A percentile compares a stretch with the other conserved stretches of the same genome.
phyloP scores from a whole-genome alignment of 306 rosid species.

The Cicer judaicum region DNA sequence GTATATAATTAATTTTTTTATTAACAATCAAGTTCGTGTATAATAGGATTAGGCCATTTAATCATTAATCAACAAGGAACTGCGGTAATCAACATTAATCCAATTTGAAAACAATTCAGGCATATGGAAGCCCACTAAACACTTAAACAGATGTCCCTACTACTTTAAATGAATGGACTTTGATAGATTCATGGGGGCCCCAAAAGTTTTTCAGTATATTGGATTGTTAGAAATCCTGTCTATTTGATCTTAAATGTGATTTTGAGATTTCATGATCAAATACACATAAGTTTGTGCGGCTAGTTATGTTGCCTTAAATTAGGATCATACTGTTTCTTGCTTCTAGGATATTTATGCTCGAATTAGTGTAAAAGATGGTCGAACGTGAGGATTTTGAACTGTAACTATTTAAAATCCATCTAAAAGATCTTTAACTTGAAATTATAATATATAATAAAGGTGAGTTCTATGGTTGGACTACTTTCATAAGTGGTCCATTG shows the following conservation, averaged over 20 bases:
- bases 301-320: slow-evolving; percentile 30
- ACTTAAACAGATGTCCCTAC: background rate
- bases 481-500: no score
- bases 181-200: slow-evolving; percentile 25
- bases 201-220: slow-evolving; percentile 19
- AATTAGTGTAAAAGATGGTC: slow-evolving; percentile 36
- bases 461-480: no score
- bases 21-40: slow-evolving; percentile 24
- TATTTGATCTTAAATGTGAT: slow-evolving; percentile 30
- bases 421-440: background rate
- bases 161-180: slow-evolving; percentile 30
- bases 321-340: slow-evolving; percentile 21
- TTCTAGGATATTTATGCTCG: background rate
- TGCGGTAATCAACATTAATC: slow-evolving; percentile 1
- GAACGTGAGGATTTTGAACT: slow-evolving; percentile 10
- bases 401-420: background rate
- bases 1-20: background rate
- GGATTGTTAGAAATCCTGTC: background rate
- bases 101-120: slow-evolving; percentile 12
- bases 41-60: slow-evolving; percentile 3
- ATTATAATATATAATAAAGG: no score
- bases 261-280: slow-evolving; percentile 39
- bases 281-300: slow-evolving; percentile 10
- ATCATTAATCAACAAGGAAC: slow-evolving; percentile 18
- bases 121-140: slow-evolving; percentile 1